Base-by-base conservation (phyloP, 2,329 filamentous ascomycete species). In the Nigrograna mackinnonii region DNA sequence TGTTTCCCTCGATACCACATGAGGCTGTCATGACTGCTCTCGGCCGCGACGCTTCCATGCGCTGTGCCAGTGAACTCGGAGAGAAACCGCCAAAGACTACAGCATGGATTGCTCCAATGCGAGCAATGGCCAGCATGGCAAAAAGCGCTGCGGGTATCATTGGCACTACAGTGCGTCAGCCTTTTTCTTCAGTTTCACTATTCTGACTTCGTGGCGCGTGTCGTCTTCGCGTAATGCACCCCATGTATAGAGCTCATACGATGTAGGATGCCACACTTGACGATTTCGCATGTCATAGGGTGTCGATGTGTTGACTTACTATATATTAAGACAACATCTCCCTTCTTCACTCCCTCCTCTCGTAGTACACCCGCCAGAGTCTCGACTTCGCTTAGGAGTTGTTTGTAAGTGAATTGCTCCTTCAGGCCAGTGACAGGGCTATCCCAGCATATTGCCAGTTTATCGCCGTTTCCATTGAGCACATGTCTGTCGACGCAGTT, bases 11-110 rank as follows among this genome's bases (percentile, higher is more conserved):
- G 42, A 96, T 91, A 22, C 91, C 91, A 67, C 91, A 96, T 6
- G 89, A 95, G 1, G 91, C 91, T 0, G 91, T 96, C 64, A 96
- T 80, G 36, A 96, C 83, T 7, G 80, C 84, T 6, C 81, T 80
- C 6, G 91, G 89, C 22, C 79, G 79, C 6, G 87, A 89, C 0
- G 88, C 87, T 37, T 95, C 90, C 52, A 97, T 95, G 19, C 91
- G 81, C 70, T 96, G 91, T 1, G 91, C 89, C 33, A 96, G 77
- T 4, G 91, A 88, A 7, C 79, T 76, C 0, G 91, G 78, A 0
- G 89, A 90, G 64, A 97, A 97, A 0, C 92, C 91, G 31, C 92
- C 92, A 68, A 96, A 96, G 3, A 97, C 92, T 4, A 95, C 89
- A 3, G 89, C 85, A 64, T 97, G 92, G 39, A 96, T 83, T 13